Evolutionary conservation across 805 yeast genomes (phyloP).

Genomic region (Pichia rugopelliculosa): DNA sequence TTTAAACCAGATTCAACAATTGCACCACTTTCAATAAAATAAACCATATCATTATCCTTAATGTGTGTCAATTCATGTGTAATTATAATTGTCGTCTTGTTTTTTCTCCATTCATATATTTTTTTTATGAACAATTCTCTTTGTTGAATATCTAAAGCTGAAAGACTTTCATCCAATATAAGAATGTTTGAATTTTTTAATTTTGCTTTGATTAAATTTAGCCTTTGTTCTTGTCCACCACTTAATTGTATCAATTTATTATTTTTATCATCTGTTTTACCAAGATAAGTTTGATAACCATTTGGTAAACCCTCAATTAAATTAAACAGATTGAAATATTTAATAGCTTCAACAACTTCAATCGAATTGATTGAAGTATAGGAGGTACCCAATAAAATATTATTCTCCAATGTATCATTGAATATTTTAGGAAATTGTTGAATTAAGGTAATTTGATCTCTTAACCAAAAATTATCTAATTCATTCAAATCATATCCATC

Average conservation of each 20-base stretch:
- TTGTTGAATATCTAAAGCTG: conserved; percentile 62
- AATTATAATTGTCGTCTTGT: conserved; percentile 69
- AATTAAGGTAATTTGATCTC: conserved; percentile 59
- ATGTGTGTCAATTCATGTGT: conserved; percentile 72
- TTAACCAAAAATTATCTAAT: conserved; percentile 45
- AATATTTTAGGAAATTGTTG: conserved; percentile 68
- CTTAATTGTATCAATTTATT: conserved; percentile 40
- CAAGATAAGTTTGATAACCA: conserved; percentile 47
- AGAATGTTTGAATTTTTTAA: conserved; percentile 67
- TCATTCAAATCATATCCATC: conserved; percentile 43
- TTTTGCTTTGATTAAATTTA: conserved; percentile 79
- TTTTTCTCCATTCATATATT: conserved; percentile 53
- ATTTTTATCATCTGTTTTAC: conserved; percentile 15
- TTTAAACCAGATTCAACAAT: conserved; percentile 41
- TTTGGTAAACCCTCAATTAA: conserved; percentile 42
- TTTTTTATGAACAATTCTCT: conserved; percentile 40
- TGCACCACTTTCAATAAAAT: conserved; percentile 52
- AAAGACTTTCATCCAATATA: conserved; percentile 77
- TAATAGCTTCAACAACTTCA: conserved; percentile 37
- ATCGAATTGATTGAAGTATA: conserved; percentile 19
- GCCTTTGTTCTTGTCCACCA: conserved; percentile 87
- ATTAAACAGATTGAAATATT: conserved; percentile 44
- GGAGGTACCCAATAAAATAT: conserved; percentile 35
- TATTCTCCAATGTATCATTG: conserved; percentile 53
- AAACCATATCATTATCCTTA: conserved; percentile 43